Evolutionary conservation across 129 eudicot genomes (phyloP).

Genomic region (Ambrosia trifida): DNA sequence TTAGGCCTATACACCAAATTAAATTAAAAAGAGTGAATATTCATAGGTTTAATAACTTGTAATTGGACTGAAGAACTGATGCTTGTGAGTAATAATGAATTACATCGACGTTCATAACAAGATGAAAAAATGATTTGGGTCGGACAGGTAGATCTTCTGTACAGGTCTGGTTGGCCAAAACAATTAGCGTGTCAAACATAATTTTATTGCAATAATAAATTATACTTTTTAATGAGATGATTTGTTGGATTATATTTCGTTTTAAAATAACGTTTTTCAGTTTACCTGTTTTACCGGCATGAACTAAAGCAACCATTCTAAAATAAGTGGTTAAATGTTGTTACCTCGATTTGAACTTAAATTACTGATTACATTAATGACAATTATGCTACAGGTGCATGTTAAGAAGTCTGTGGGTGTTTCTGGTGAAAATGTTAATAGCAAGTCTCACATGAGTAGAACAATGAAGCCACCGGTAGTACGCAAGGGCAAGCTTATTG

Average conservation of each 20-base stretch:
- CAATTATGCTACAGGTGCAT: slow-evolving; percentile 56
- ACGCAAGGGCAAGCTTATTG: slow-evolving; percentile 81
- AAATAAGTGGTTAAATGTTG: background rate
- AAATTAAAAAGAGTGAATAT: no score
- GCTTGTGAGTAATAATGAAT: background rate
- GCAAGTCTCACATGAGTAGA: slow-evolving; percentile 45
- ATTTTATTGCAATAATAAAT: background rate
- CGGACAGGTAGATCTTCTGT: background rate
- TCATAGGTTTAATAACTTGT: no score
- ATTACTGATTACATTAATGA: background rate
- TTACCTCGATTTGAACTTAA: background rate
- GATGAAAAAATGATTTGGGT: background rate
- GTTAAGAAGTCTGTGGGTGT: slow-evolving; percentile 59
- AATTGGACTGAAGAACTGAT: background rate
- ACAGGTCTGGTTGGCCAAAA: background rate
- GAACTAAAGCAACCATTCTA: background rate
- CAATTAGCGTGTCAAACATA: background rate
- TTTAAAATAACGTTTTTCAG: background rate
- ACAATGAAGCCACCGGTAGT: slow-evolving; percentile 67
- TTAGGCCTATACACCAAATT: no score
- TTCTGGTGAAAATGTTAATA: slow-evolving; percentile 52
- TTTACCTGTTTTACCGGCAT: background rate
- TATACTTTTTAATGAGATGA: background rate
- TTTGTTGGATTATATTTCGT: background rate
- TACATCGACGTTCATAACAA: background rate